These are phyloP conservation scores for Plectosphaerella cucumerina DNA, from an alignment of 2,329 filamentous ascomycete species.

Conservation along the genomic window DNA sequence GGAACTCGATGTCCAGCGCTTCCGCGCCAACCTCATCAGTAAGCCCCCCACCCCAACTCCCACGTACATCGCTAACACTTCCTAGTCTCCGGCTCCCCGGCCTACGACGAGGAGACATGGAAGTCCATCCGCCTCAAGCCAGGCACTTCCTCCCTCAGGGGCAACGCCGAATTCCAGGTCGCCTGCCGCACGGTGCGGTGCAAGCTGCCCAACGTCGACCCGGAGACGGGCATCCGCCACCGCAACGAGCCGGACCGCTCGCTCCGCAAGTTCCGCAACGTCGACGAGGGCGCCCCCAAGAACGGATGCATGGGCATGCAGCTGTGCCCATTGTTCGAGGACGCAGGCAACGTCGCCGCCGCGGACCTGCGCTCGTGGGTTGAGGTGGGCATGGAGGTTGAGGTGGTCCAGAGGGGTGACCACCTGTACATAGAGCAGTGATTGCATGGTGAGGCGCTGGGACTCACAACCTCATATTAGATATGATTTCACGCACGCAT, in stretches of 20 bases:
- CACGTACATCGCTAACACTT: not conserved
- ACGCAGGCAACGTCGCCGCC: conserved; percentile 11
- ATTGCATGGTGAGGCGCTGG: not conserved
- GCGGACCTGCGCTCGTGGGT: conserved; percentile 38
- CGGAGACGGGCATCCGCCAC: conserved; percentile 52
- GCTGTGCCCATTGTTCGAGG: conserved; percentile 51
- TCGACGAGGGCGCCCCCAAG: conserved; percentile 55
- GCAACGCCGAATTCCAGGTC: conserved; percentile 42
- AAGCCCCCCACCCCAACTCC: conserved; percentile 6
- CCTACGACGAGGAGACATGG: conserved; percentile 70
- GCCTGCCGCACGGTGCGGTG: conserved; percentile 65
- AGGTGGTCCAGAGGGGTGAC: conserved; percentile 41
- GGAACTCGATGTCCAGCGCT: conserved; percentile 57
- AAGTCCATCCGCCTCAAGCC: conserved; percentile 52
- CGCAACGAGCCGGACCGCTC: conserved; percentile 52
- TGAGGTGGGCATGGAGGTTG: conserved; percentile 52
- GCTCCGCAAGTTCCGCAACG: conserved; percentile 52
- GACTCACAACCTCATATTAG: too few species aligned
- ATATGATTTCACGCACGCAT: too few species aligned
- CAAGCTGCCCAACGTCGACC: conserved; percentile 68
- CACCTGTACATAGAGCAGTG: conserved; percentile 37
- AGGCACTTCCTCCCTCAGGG: conserved; percentile 41
- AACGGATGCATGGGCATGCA: conserved; percentile 63
- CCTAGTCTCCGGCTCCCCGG: conserved; percentile 54
- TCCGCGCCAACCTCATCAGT: conserved; percentile 70